Conservation (phyloP, 371 early-diverging fungal genomes). For the Circinella umbellata region DNA sequence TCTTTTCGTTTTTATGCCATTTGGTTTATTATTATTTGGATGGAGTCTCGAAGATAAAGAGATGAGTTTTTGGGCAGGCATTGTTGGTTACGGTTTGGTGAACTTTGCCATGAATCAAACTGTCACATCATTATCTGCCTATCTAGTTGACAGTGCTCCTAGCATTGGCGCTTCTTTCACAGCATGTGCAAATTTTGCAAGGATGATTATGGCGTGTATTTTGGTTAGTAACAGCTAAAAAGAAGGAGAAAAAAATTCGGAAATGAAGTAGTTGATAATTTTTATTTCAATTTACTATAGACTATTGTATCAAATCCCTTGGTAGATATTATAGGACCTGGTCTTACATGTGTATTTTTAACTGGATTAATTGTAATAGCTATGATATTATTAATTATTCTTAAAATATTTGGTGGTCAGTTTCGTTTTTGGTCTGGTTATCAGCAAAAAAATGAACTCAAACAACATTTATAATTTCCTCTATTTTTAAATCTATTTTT, state of each 20-base stretch:
- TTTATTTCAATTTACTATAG: constrained; percentile 2
- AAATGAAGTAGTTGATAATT: too few relatives aligned
- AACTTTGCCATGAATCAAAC: constrained; percentile 28
- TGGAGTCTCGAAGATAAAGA: constrained; percentile 47
- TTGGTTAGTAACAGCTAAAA: too few relatives aligned
- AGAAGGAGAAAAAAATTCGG: too few relatives aligned
- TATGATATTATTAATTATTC: constrained; percentile 13
- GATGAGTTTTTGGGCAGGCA: constrained; percentile 38
- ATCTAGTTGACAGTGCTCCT: constrained; percentile 47
- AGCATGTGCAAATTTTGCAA: constrained; percentile 29
- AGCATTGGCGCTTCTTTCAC: constrained; percentile 14
- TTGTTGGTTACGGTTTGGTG: constrained; percentile 50
- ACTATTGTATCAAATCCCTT: constrained; percentile 34
- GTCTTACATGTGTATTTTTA: constrained; percentile 26
- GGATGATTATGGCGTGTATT: constrained; percentile 37
- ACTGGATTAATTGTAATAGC: constrained; percentile 22
- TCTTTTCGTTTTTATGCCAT: constrained; percentile 41
- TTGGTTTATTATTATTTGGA: constrained; percentile 52
- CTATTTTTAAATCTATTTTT: too few relatives aligned
- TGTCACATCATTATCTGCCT: constrained; percentile 40
- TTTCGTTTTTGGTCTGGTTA: constrained; percentile 24
- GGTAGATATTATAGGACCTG: constrained; percentile 29
- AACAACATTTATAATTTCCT: background rate
- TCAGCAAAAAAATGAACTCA: constrained; percentile 5
- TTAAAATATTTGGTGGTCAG: constrained; percentile 22